A percentile compares a stretch with the other conserved stretches of the same genome.
Conservation (phyloP, 495 filamentous ascomycete genomes). For the Neurospora africana region DNA sequence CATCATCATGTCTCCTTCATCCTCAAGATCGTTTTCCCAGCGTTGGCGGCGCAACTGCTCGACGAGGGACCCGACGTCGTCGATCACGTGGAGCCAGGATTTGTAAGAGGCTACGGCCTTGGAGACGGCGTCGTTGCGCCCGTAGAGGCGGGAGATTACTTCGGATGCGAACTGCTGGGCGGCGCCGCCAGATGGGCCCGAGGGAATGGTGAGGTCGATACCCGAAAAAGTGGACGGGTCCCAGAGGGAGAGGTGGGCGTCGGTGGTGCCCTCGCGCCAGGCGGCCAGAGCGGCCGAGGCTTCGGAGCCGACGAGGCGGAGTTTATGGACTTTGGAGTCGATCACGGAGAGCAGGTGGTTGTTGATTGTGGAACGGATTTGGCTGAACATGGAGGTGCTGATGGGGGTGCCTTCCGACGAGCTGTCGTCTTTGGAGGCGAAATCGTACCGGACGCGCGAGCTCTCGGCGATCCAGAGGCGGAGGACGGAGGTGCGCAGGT, state of each 20-base stretch:
- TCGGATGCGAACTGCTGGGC: conserved; percentile 34
- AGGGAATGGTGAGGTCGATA: conserved; percentile 24
- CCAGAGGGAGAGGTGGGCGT: conserved; percentile 47
- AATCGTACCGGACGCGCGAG: conserved; percentile 36
- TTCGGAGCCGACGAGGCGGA: conserved; percentile 49
- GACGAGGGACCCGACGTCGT: conserved; percentile 49
- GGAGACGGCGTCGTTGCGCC: conserved; percentile 56
- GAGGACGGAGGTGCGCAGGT: conserved; percentile 57
- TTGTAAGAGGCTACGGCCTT: conserved; percentile 49
- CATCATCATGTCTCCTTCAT: conserved; percentile 16
- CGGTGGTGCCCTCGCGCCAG: conserved; percentile 44
- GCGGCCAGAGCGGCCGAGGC: conserved; percentile 38
- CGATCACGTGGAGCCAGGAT: conserved; percentile 55
- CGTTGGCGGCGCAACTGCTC: conserved; percentile 53
- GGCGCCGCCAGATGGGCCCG: conserved; percentile 14
- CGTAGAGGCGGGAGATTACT: conserved; percentile 42
- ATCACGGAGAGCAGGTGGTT: conserved; percentile 49
- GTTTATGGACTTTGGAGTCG: conserved; percentile 43
- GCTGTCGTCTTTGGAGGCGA: conserved; percentile 21
- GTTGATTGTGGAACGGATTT: conserved; percentile 60
- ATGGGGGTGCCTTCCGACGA: background rate
- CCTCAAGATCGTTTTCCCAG: conserved; percentile 74
- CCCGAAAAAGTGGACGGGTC: conserved; percentile 38
- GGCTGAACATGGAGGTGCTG: conserved; percentile 48
- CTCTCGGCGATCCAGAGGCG: conserved; percentile 60